phyloP scores from a whole-genome alignment of 2,329 filamentous ascomycete species.

The Thyridium curvatum region DNA sequence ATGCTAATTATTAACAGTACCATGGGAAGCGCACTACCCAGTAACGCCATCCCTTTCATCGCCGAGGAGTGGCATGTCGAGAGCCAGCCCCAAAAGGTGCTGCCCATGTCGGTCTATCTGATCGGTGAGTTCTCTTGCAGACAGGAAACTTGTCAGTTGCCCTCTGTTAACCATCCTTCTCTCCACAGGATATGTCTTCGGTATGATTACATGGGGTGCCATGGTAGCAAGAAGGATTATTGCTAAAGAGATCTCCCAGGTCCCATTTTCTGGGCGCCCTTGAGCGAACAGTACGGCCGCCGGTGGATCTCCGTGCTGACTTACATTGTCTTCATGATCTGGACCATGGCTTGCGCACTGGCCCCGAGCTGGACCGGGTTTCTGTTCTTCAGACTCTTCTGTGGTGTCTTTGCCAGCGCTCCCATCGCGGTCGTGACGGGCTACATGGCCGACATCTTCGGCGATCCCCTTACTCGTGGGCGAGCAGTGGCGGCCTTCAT shows the following conservation, averaged over 20 bases:
- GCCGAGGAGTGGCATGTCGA: conserved; percentile 49
- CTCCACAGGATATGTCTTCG: conserved; percentile 47
- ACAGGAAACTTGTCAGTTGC: too few relatives aligned
- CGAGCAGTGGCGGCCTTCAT: conserved; percentile 59
- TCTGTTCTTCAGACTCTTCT: conserved; percentile 45
- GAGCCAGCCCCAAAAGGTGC: conserved; percentile 33
- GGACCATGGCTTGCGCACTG: conserved; percentile 50
- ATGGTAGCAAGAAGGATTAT: conserved; percentile 4
- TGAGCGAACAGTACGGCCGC: conserved; percentile 60
- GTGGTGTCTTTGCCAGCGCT: conserved; percentile 47
- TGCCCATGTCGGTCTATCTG: conserved; percentile 59
- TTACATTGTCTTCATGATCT: conserved; percentile 41
- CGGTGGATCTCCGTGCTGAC: conserved; percentile 36
- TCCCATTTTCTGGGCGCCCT: conserved; percentile 56
- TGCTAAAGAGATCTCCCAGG: conserved; percentile 13
- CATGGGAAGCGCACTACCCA: conserved; percentile 58
- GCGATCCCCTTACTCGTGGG: conserved; percentile 47
- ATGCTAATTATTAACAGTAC: conserved; percentile 61
- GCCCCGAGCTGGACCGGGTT: conserved; percentile 45
- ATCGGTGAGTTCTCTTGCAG: conserved; percentile 28
- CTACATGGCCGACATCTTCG: conserved; percentile 61
- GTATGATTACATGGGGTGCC: too few relatives aligned
- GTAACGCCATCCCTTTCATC: conserved; percentile 55
- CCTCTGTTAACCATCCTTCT: too few relatives aligned
- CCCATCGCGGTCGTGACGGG: conserved; percentile 58